Evolutionary conservation across 495 filamentous ascomycete genomes (phyloP).

Genomic region (Schizothecium vesticola): DNA sequence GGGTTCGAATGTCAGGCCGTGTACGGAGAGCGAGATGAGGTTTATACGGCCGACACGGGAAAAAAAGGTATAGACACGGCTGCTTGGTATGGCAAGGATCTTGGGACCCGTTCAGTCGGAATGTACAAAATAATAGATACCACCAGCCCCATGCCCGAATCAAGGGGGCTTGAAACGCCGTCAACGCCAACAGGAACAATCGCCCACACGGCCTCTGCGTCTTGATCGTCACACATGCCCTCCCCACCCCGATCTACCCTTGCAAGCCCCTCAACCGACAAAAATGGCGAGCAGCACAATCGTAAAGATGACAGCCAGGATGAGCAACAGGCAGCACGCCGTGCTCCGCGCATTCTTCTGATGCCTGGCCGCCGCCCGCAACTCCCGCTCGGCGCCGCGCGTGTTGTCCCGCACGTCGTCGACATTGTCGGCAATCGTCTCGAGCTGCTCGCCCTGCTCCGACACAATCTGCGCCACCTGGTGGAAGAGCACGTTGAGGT

Average conservation of each 20-base stretch:
- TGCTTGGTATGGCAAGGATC: background rate
- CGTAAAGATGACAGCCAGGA: constrained; percentile 79
- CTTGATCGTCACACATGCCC: background rate
- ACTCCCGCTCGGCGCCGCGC: constrained; percentile 75
- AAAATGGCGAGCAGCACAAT: constrained; percentile 82
- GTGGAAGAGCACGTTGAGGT: constrained; percentile 92
- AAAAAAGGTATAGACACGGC: background rate
- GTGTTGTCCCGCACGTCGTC: constrained; percentile 73
- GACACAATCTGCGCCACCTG: constrained; percentile 95
- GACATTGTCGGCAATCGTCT: constrained; percentile 85
- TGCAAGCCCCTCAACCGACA: constrained; percentile 32
- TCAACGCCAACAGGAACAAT: background rate
- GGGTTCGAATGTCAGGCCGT: constrained; percentile 8
- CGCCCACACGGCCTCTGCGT: background rate
- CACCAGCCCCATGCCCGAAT: background rate
- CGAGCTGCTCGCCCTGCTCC: constrained; percentile 85
- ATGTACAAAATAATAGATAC: background rate
- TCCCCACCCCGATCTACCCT: background rate
- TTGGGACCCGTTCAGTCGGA: background rate
- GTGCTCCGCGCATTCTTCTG: constrained; percentile 91
- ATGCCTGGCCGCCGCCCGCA: constrained; percentile 75
- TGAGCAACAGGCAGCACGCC: constrained; percentile 86
- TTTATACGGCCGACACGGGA: constrained; percentile 23
- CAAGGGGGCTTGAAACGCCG: background rate
- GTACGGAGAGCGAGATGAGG: constrained; percentile 13